phyloP scores from a whole-genome alignment of 1,284 basidiomycete genomes.

The Ustilago nuda region DNA sequence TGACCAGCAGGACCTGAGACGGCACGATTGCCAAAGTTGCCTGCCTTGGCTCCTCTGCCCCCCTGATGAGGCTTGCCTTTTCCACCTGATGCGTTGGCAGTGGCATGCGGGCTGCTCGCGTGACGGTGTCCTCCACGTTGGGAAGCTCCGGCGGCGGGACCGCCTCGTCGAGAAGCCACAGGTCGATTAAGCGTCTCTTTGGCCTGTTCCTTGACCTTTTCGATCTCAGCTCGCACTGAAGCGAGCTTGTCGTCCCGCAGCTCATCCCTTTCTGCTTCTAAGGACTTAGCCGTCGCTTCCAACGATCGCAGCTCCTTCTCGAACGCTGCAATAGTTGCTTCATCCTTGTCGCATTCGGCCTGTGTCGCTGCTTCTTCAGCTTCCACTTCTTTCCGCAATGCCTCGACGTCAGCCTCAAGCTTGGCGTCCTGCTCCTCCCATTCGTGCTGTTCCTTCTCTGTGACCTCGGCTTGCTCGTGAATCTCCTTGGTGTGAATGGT shows the following conservation, averaged over 20 bases:
- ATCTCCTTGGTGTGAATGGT: slow-evolving; percentile 52
- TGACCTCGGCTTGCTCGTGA: slow-evolving; percentile 49
- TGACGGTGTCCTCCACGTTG: slow-evolving; percentile 45
- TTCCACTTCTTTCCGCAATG: slow-evolving; percentile 35
- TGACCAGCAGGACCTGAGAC: slow-evolving; percentile 43
- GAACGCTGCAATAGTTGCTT: slow-evolving; percentile 36
- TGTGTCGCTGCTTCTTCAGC: slow-evolving; percentile 42
- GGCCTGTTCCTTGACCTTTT: slow-evolving; percentile 43
- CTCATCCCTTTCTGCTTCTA: slow-evolving; percentile 43
- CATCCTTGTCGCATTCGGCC: slow-evolving; percentile 42
- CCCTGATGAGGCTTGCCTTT: slow-evolving; percentile 39
- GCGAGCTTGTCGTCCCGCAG: slow-evolving; percentile 43
- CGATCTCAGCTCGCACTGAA: slow-evolving; percentile 35
- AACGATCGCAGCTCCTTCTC: slow-evolving; percentile 48
- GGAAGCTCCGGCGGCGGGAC: slow-evolving; percentile 21
- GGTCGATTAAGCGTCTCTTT: slow-evolving; percentile 31
- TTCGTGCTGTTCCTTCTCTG: slow-evolving; percentile 45
- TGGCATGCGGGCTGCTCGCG: slow-evolving; percentile 34
- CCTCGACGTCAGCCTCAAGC: slow-evolving; percentile 32
- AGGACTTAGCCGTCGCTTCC: slow-evolving; percentile 28
- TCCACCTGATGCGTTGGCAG: slow-evolving; percentile 13
- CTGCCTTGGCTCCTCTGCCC: slow-evolving; percentile 34
- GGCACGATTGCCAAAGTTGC: slow-evolving; percentile 36
- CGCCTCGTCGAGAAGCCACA: slow-evolving; percentile 30
- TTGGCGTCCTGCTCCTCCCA: slow-evolving; percentile 51